Base-by-base conservation (phyloP, 108 stramenopile species). In the Nitzschia sp. region DNA sequence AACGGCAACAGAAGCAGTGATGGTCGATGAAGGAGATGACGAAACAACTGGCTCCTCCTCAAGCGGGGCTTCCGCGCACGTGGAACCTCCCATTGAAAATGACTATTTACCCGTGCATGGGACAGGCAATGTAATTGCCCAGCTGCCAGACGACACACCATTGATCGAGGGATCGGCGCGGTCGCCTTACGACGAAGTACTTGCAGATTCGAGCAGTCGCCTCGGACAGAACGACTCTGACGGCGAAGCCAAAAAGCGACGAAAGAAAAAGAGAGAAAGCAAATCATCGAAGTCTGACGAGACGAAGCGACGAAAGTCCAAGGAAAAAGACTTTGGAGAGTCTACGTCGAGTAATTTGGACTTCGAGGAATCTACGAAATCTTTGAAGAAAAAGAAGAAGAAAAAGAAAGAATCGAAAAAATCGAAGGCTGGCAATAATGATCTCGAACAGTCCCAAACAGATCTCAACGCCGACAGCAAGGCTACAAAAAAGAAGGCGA, bases 211-310 rank as follows among this genome's bases (percentile, higher is more conserved):
- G 4, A 42, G 38, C 38, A 42, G 38, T 42, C 38, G 38, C 6
- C 6, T 32, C 8, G 2, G 31, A 34, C 29, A 59, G 30, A 29
- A 15, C 5, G 46, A 63, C 8, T 27, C 62, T 21, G 46, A 63
- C 27, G 62, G 8, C 23, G 46, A 63, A 1, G 15, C 23, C 4
- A 42, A 63, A 45, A 63, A 63, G 28, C 42, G 23, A 11, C 2
- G 36, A 24, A 63, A 46, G 42, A 63, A 63, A 21, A 63, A 63
- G 9, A 63, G 46, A 21, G 42, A 63, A 24, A 27, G 0, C 1
- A 63, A 63, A 24, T 6, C 45, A 1, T 15, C 62, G 2, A 63
- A 63, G 2, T 45, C 62, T 2, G 46, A 63, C 3, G 62, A 45
- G 46, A 63, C 24, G 62, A 63, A 46, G 24, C 21, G 18, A 8